Evolutionary conservation across 768 basidiomycete genomes (phyloP).

Genomic region (Lactarius trivialis): DNA sequence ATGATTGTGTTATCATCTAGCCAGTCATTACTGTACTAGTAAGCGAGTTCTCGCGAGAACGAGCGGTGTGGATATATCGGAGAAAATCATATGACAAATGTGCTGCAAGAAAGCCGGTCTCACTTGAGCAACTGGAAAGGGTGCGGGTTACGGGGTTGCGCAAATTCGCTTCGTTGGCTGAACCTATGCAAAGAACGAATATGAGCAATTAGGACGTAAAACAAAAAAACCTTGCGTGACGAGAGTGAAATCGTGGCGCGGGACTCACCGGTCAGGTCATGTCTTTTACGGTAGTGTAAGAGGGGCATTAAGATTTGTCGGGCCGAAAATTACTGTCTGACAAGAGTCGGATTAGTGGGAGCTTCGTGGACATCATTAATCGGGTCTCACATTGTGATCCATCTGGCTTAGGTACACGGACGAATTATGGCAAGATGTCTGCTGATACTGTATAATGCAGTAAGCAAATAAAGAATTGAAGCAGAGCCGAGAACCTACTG

Average conservation of each 20-base stretch:
- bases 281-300: neutral
- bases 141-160: neutral
- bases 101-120: neutral
- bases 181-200: neutral
- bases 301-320: neutral
- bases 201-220: slow-evolving; percentile 1
- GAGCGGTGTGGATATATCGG: neutral
- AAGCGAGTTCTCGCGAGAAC: slow-evolving; percentile 3
- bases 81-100: neutral
- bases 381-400: neutral
- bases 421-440: neutral
- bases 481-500: neutral
- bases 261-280: slow-evolving; percentile 5
- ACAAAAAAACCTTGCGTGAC: neutral
- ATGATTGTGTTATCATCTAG: neutral
- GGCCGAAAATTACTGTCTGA: neutral
- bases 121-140: neutral
- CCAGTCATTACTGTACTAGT: neutral
- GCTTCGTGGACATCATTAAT: neutral
- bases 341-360: neutral
- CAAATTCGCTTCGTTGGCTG: neutral
- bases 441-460: neutral
- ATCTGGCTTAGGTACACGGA: neutral
- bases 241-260: slow-evolving; percentile 2
- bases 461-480: neutral